Conservation (phyloP, 345 rosid species). For the Abelmoschus esculentus region DNA sequence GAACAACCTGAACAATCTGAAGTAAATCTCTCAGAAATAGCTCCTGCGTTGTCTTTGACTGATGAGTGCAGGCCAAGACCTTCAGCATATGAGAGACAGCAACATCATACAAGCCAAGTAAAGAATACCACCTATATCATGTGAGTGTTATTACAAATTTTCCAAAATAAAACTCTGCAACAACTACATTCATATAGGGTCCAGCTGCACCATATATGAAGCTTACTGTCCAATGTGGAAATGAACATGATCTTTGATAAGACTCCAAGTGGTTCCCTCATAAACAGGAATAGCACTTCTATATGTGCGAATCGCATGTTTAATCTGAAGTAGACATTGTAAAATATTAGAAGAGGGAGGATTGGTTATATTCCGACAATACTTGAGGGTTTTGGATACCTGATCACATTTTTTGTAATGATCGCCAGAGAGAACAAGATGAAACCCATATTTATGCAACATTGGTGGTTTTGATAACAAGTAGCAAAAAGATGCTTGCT, state of each 20-base stretch:
- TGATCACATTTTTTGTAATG: constrained; percentile 88
- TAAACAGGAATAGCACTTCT: constrained; percentile 80
- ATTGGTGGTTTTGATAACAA: constrained; percentile 78
- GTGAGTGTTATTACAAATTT: constrained; percentile 14
- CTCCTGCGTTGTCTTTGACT: constrained; percentile 88
- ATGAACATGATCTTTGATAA: constrained; percentile 90
- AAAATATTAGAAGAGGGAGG: constrained; percentile 20
- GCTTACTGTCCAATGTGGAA: constrained; percentile 96
- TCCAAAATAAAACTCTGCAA: constrained; percentile 9
- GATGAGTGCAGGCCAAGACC: constrained; percentile 75
- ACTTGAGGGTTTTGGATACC: constrained; percentile 39
- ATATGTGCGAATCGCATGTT: constrained; percentile 91
- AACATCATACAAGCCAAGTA: constrained; percentile 84
- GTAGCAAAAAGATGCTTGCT: constrained; percentile 98
- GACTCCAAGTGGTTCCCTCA: constrained; percentile 78
- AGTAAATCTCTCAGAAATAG: constrained; percentile 75
- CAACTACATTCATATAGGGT: constrained; percentile 2
- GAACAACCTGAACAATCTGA: constrained; percentile 62
- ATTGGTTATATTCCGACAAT: constrained; percentile 1
- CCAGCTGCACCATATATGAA: constrained; percentile 14
- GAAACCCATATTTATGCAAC: constrained; percentile 96
- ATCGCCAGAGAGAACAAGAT: constrained; percentile 95
- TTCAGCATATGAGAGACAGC: constrained; percentile 75
- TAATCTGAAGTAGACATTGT: constrained; percentile 41
- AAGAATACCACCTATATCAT: constrained; percentile 72